phyloP scores from a whole-genome alignment of 2,329 filamentous ascomycete species.

The Huntiella decipiens region DNA sequence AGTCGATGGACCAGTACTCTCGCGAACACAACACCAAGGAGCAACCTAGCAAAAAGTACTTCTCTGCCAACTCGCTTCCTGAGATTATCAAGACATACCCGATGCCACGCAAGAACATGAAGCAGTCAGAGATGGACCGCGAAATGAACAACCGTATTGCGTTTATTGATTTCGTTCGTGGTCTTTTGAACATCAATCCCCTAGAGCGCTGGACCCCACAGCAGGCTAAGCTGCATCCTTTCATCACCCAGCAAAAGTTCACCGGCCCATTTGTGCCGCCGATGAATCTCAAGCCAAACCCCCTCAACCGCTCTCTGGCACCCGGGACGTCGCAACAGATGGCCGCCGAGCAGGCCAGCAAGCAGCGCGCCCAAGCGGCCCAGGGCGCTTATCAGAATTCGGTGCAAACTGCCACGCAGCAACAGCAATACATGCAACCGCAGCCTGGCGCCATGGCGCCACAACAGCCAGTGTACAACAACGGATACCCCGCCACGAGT shows the following conservation, averaged over 20 bases:
- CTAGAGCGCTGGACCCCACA: constrained; percentile 95
- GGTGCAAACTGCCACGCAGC: constrained; percentile 24
- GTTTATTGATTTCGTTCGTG: constrained; percentile 95
- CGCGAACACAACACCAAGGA: constrained; percentile 91
- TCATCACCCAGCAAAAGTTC: constrained; percentile 96
- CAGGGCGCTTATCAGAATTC: constrained; percentile 47
- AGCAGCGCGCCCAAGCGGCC: constrained; percentile 62
- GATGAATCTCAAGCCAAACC: constrained; percentile 84
- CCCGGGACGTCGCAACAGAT: constrained; percentile 92
- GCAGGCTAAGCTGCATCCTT: constrained; percentile 90
- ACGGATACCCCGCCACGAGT: constrained; percentile 51
- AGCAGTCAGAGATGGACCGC: constrained; percentile 89
- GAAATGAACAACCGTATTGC: constrained; percentile 97
- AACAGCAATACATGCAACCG: constrained; percentile 7
- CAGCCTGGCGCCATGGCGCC: constrained; percentile 15
- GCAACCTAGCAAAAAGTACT: constrained; percentile 99
- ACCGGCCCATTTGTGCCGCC: constrained; percentile 91
- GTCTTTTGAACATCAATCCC: constrained; percentile 82
- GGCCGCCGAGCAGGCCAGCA: constrained; percentile 82
- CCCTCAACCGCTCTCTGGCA: constrained; percentile 68
- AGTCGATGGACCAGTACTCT: constrained; percentile 96
- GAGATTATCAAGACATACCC: constrained; percentile 97
- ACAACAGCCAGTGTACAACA: constrained; percentile 10
- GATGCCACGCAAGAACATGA: constrained; percentile 99
- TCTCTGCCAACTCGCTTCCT: constrained; percentile 78